Base-by-base conservation (phyloP, 805 yeast genomes). In the Teunomyces pallodes region DNA sequence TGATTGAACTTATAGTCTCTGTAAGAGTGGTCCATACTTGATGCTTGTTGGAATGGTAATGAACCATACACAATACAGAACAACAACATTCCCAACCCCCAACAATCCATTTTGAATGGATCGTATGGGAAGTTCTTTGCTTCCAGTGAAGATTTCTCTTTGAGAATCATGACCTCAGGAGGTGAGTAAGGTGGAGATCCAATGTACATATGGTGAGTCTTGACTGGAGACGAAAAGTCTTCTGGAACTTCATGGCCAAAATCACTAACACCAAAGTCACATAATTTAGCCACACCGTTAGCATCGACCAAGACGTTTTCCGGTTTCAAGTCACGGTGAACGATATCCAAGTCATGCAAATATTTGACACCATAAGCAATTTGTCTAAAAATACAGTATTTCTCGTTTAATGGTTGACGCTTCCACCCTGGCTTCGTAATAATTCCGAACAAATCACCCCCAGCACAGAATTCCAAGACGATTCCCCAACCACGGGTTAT, bases 141-240 rank as follows among this genome's bases (percentile, higher is more conserved):
- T 48, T 70, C 75, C 3, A 57, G 36, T 30, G 53, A 47, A 13
- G 68, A 57, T 49, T 64, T 45, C 33, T 69, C 77, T 50, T 72
- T 74, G 52, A 79, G 69, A 26, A 67, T 61, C 79, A 82, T 77
- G 12, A 86, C 87, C 64, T 87, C 94, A 1, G 95, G 94, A 4
- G 92, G 82, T 9, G 85, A 80, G 63, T 85, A 87, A 1, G 94
- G 94, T 3, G 94, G 89, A 0, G 91, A 85, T 1, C 95, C 94
- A 38, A 86, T 85, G 61, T 78, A 77, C 1, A 81, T 69, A 36
- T 76, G 69, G 55, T 76, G 65, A 29, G 58, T 42, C 43, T 65
- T 66, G 9, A 77, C 52, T 3, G 72, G 69, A 20, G 81, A 72
- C 0, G 62, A 54, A 16, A 77, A 66, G 62, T 86, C 80, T 1